phyloP scores from a whole-genome alignment of 1,139 yeast species.

The Meyerozyma elateridarum region DNA sequence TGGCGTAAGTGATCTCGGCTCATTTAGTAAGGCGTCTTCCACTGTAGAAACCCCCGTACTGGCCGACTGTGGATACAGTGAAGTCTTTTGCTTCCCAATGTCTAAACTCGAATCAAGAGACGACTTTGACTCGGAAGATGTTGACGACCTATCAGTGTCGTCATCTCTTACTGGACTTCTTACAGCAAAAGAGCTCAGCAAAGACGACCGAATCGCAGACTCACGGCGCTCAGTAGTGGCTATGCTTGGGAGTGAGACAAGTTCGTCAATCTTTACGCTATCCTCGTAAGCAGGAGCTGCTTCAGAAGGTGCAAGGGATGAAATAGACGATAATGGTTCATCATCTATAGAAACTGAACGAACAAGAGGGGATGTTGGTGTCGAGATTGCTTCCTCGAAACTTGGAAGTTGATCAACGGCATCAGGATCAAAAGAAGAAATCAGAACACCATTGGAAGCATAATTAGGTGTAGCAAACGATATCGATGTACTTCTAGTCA shows the following conservation, averaged over 20 bases:
- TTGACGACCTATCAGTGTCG: too few relatives aligned
- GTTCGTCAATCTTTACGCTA: constrained; percentile 21
- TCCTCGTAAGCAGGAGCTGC: constrained; percentile 37
- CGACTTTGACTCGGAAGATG: constrained; percentile 8
- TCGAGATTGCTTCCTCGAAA: constrained; percentile 52
- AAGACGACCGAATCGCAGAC: constrained; percentile 21
- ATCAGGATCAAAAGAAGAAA: constrained; percentile 22
- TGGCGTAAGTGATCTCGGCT: not conserved
- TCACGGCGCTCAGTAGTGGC: constrained; percentile 8
- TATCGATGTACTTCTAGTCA: constrained; percentile 9
- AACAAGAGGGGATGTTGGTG: constrained; percentile 28
- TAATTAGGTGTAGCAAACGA: constrained; percentile 35
- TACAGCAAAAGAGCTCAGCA: constrained; percentile 23
- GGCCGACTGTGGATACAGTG: constrained; percentile 5
- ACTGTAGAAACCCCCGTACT: constrained; percentile 9
- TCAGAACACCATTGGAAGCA: constrained; percentile 35
- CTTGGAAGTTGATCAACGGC: constrained; percentile 42
- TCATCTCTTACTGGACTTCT: too few relatives aligned
- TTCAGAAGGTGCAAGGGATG: constrained; percentile 28
- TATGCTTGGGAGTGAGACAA: constrained; percentile 11
- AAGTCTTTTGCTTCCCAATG: not conserved
- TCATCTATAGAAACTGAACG: constrained; percentile 33
- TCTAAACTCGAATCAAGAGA: constrained; percentile 7
- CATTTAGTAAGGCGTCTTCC: constrained; percentile 5
- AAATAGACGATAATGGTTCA: constrained; percentile 32